Conservation (phyloP, 2,329 filamentous ascomycete species). For the Paecilomyces dactylethromorphus region DNA sequence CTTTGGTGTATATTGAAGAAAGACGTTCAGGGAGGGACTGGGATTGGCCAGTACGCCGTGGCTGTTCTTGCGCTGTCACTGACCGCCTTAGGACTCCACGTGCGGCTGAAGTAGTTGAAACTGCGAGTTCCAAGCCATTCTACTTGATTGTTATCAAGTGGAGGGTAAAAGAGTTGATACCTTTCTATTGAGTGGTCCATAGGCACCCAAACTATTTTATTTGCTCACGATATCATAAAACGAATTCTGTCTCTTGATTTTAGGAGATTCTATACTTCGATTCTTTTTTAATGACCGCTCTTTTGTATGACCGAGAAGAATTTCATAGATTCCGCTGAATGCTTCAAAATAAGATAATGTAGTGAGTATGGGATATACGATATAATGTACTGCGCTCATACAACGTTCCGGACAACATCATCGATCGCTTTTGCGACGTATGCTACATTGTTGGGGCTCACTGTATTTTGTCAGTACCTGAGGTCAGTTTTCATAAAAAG, state of each 20-base stretch:
- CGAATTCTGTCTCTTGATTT: not conserved
- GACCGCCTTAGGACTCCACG: too few species aligned
- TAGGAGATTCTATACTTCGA: not conserved
- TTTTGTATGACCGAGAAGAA: not conserved
- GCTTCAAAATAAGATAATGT: not conserved
- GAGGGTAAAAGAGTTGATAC: too few species aligned
- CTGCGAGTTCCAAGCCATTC: too few species aligned
- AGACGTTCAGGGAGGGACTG: too few species aligned
- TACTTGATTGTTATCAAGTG: too few species aligned
- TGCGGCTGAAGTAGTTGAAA: too few species aligned
- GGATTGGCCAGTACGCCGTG: too few species aligned
- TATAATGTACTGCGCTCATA: constrained; percentile 5
- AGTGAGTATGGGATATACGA: not conserved
- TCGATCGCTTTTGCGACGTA: constrained; percentile 34
- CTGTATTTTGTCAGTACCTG: constrained; percentile 12
- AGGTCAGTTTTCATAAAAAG: not conserved
- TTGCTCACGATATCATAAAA: not conserved
- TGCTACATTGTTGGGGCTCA: constrained; percentile 33
- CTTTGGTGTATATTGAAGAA: too few species aligned
- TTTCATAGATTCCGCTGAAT: not conserved
- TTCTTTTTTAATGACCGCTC: not conserved
- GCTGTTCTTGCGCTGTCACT: too few species aligned
- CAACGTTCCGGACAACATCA: constrained; percentile 29
- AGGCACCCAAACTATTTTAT: too few species aligned
- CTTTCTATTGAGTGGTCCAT: too few species aligned